These are phyloP conservation scores for Coemansia sp. DNA, from an alignment of 192 early-diverging fungal genomes.

Conservation along the genomic window DNA sequence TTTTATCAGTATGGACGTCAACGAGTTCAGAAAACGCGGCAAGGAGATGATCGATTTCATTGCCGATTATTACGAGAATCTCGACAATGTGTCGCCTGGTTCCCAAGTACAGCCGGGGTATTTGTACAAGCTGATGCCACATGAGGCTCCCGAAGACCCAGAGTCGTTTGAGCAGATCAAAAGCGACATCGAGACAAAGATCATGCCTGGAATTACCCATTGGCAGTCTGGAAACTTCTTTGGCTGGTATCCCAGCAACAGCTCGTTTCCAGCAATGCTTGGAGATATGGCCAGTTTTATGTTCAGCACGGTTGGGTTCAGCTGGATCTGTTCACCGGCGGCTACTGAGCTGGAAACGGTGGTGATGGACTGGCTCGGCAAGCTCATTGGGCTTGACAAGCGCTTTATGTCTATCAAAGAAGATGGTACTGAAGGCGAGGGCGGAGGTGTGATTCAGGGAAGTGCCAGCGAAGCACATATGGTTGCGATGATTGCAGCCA, in stretches of 20 bases:
- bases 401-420: conserved; percentile 52
- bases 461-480: conserved; percentile 60
- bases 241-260: conserved; percentile 57
- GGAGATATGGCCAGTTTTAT: conserved; percentile 65
- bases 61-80: conserved; percentile 58
- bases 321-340: conserved; percentile 58
- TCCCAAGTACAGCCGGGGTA: conserved; percentile 61
- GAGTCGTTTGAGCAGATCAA: conserved; percentile 51
- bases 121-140: conserved; percentile 55
- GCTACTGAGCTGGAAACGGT: conserved; percentile 63
- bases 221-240: conserved; percentile 70
- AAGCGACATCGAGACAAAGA: conserved; percentile 54
- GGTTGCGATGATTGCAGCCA: conserved; percentile 60
- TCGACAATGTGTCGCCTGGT: conserved; percentile 49
- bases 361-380: conserved; percentile 63
- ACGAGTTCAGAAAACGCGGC: conserved; percentile 59
- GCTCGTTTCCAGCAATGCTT: conserved; percentile 57
- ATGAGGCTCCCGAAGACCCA: conserved; percentile 56
- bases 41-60: conserved; percentile 62
- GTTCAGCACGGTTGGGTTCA: conserved; percentile 56
- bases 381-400: conserved; percentile 58
- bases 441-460: conserved; percentile 66
- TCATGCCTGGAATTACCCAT: conserved; percentile 67
- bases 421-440: conserved; percentile 49
- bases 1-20: conserved; percentile 33